Conservation (phyloP, 306 rosid genomes). For the Gastrolobium bilobum region DNA sequence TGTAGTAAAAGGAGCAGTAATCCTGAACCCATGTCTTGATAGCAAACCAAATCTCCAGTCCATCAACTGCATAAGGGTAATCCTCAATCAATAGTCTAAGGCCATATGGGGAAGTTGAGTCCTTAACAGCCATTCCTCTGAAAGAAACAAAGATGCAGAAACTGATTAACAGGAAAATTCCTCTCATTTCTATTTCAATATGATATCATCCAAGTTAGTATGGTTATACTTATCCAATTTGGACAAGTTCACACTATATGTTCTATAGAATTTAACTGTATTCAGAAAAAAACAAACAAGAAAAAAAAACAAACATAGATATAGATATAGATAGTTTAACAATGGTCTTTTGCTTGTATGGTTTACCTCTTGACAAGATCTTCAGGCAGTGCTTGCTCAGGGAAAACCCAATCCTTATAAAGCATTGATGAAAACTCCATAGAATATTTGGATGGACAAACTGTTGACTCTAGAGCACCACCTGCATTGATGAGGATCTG, state of each 20-base stretch:
- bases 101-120: conserved; percentile 52
- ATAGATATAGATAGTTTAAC: neutral
- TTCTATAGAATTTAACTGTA: neutral
- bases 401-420: conserved; percentile 79
- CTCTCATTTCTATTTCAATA: neutral
- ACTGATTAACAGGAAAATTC: conserved; percentile 6
- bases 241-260: neutral
- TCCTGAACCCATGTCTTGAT: conserved; percentile 66
- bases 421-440: conserved; percentile 78
- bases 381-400: conserved; percentile 78
- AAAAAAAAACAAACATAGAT: neutral
- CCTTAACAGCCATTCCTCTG: conserved; percentile 71
- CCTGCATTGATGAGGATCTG: conserved; percentile 78
- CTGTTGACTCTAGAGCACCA: conserved; percentile 72
- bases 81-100: conserved; percentile 61
- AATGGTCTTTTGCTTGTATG: conserved; percentile 28
- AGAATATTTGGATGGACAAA: conserved; percentile 67
- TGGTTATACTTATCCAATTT: neutral
- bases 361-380: conserved; percentile 83
- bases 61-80: conserved; percentile 70
- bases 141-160: conserved; percentile 45
- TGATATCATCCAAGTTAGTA: conserved; percentile 15
- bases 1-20: conserved; percentile 63
- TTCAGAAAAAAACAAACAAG: neutral
- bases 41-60: conserved; percentile 69